Evolutionary conservation across 2,329 filamentous ascomycete genomes (phyloP).

Genomic region (Fusarium globosum): DNA sequence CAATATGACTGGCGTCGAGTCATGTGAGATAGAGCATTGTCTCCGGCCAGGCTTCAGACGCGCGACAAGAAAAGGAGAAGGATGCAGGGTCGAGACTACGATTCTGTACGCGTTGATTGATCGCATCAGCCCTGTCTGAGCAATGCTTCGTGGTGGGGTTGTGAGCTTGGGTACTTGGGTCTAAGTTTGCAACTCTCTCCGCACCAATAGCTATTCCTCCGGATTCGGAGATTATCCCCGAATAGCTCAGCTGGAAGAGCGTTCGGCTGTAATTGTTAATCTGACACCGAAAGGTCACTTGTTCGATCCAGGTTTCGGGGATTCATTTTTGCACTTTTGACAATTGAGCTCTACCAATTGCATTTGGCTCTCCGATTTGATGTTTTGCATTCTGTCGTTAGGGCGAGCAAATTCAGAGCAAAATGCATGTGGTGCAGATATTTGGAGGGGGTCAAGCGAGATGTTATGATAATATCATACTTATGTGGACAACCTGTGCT

Average conservation of each 20-base stretch:
- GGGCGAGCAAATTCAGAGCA: rapidly evolving
- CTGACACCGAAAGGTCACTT: slow-evolving; percentile 2
- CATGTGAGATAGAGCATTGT: not conserved
- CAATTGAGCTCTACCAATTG: not conserved
- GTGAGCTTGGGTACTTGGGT: not conserved
- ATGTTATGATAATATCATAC: rapidly evolving
- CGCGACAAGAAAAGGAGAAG: not conserved
- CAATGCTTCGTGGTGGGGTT: too few species aligned
- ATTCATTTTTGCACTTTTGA: not conserved
- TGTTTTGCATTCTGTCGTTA: not conserved
- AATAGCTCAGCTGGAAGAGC: slow-evolving; percentile 6
- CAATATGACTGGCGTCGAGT: not conserved
- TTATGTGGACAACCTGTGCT: rapidly evolving
- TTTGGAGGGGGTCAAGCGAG: rapidly evolving
- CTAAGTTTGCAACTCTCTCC: rapidly evolving
- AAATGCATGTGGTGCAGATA: rapidly evolving
- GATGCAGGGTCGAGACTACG: slow-evolving; percentile 22
- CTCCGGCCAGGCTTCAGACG: slow-evolving; percentile 17
- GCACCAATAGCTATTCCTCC: not conserved
- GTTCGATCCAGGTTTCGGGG: slow-evolving; percentile 5
- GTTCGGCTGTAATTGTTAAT: slow-evolving; percentile 5
- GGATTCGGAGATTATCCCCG: slow-evolving; percentile 1
- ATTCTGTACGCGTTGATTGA: slow-evolving; percentile 23
- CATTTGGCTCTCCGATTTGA: rapidly evolving
- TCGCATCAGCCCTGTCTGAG: not conserved